These are phyloP conservation scores for Akanthomyces lecanii DNA, from an alignment of 2,329 filamentous ascomycete genomes.

Conservation along the genomic window DNA sequence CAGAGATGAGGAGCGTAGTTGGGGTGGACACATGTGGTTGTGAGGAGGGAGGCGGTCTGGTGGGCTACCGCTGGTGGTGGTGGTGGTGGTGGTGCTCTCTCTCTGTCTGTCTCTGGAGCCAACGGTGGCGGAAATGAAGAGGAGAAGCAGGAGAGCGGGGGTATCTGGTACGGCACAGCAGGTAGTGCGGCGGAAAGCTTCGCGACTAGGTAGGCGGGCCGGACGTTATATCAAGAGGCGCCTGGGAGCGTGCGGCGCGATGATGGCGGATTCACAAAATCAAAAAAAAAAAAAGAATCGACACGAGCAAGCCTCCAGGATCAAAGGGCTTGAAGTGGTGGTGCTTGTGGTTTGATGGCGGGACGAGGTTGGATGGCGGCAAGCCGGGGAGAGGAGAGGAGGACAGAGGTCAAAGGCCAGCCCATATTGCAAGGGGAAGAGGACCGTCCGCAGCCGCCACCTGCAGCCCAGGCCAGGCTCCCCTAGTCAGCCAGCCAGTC, in stretches of 20 bases:
- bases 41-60: conserved; percentile 2
- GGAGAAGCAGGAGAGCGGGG: conserved; percentile 1
- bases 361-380: conserved; percentile 5
- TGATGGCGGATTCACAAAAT: background rate
- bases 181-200: background rate
- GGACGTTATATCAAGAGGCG: background rate
- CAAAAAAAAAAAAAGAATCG: background rate
- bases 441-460: background rate
- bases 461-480: background rate
- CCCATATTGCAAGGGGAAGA: background rate
- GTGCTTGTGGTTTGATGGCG: conserved; percentile 3
- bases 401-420: background rate
- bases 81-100: background rate
- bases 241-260: background rate
- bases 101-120: background rate
- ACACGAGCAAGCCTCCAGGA: background rate
- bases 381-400: background rate
- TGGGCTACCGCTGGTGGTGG: background rate
- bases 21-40: conserved; percentile 11
- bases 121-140: conserved; percentile 14
- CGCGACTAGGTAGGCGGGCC: background rate
- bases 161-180: background rate
- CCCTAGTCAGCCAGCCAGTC: background rate
- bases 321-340: background rate
- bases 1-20: conserved; percentile 11